These are phyloP conservation scores for Bonia amplexicaulis DNA, from an alignment of 176 grass and related monocot genomes.

Conservation along the genomic window DNA sequence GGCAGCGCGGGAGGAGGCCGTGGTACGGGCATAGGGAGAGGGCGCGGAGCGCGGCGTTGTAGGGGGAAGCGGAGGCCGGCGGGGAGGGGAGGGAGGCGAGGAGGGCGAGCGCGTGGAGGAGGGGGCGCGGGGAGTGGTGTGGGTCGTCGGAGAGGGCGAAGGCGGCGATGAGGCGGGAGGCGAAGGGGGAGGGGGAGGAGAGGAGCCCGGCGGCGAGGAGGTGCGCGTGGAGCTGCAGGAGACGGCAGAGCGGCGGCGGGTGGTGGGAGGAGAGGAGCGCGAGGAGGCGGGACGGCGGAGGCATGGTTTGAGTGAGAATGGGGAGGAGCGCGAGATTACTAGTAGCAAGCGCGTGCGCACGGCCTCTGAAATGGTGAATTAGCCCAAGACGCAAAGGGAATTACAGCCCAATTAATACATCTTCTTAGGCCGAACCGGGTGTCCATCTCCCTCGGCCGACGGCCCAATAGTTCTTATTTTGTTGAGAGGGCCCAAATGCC, in stretches of 20 bases:
- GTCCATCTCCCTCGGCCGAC: too few relatives aligned
- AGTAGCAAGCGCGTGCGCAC: too few relatives aligned
- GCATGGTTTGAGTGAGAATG: background rate
- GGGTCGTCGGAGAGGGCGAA: background rate
- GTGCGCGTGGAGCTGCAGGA: constrained; percentile 17
- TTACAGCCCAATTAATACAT: too few relatives aligned
- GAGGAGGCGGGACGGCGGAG: constrained; percentile 15
- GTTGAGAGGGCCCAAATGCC: too few relatives aligned
- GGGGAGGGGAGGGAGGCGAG: constrained; percentile 20
- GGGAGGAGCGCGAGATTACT: too few relatives aligned
- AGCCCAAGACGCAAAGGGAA: too few relatives aligned
- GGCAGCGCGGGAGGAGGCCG: background rate
- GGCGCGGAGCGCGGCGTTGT: constrained; percentile 20
- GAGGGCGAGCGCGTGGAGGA: constrained; percentile 39
- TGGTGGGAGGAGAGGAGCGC: background rate
- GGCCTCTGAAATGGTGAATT: too few relatives aligned
- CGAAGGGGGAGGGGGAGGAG: background rate
- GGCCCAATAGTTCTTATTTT: too few relatives aligned
- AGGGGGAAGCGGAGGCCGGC: background rate
- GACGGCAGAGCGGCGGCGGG: constrained; percentile 3
- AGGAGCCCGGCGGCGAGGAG: constrained; percentile 17
- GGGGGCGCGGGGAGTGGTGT: background rate
- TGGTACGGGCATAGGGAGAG: background rate
- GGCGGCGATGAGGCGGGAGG: constrained; percentile 2
- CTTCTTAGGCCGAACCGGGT: too few relatives aligned